Conservation (phyloP, 208 protist genomes). For the Wallacemonas sp. region DNA sequence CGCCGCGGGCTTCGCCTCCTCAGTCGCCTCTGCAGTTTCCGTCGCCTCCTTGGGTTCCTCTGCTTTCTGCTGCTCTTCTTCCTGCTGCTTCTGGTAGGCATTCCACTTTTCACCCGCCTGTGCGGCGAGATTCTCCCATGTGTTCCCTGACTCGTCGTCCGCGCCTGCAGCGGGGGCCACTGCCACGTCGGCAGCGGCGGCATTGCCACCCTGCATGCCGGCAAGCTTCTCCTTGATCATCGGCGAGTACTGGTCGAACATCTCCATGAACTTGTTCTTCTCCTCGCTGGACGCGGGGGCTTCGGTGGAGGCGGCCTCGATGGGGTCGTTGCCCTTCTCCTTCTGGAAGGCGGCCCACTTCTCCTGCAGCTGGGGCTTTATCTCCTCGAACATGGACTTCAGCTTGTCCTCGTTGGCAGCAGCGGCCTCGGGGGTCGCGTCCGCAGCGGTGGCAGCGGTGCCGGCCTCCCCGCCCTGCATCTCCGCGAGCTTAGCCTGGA, state of each 20-base stretch:
- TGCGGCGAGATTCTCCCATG: background rate
- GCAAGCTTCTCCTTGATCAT: constrained; percentile 10
- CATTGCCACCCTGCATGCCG: constrained; percentile 5
- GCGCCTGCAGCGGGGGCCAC: no score
- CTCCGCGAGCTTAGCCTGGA: background rate
- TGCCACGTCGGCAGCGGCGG: no score
- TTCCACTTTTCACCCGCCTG: constrained; percentile 1
- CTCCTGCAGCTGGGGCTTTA: constrained; percentile 9
- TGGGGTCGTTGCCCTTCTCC: constrained; percentile 12
- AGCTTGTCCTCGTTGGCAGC: constrained; percentile 4
- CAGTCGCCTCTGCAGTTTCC: constrained; percentile 5
- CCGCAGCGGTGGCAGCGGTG: background rate
- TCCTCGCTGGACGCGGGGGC: constrained; percentile 9
- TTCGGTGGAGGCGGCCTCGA: constrained; percentile 6
- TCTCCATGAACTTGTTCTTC: constrained; percentile 12
- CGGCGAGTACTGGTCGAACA: constrained; percentile 2
- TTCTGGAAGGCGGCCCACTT: constrained; percentile 11
- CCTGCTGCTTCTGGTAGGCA: constrained; percentile 4
- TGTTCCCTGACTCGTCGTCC: no score
- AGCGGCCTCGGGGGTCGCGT: background rate
- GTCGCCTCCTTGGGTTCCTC: background rate
- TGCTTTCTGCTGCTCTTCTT: background rate
- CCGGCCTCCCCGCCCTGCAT: background rate
- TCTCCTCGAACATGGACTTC: constrained; percentile 6
- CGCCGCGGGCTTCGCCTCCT: background rate